Conservation (phyloP, 805 yeast genomes). For the Ogataea ganodermae region DNA sequence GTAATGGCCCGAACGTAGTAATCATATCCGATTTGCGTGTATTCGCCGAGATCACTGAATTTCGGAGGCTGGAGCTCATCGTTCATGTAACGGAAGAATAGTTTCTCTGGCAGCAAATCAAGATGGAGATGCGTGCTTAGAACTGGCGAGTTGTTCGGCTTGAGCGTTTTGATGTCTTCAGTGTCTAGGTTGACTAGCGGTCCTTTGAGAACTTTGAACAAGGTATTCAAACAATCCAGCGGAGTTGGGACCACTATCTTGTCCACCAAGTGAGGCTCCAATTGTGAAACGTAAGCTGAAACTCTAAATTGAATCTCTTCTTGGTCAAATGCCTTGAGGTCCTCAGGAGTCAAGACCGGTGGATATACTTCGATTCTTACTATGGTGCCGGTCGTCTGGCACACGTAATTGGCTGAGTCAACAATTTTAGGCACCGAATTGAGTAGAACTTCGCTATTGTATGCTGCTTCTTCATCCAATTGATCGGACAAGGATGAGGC, state of each 20-base stretch:
- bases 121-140: slow-evolving; percentile 62
- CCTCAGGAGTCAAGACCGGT: slow-evolving; percentile 51
- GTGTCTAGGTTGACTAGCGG: slow-evolving; percentile 52
- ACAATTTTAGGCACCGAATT: slow-evolving; percentile 38
- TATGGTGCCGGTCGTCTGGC: slow-evolving; percentile 46
- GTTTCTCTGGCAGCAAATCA: slow-evolving; percentile 46
- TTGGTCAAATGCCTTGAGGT: slow-evolving; percentile 48
- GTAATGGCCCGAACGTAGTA: slow-evolving; percentile 53
- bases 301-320: slow-evolving; percentile 56
- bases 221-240: slow-evolving; percentile 57
- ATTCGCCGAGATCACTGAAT: slow-evolving; percentile 30
- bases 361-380: slow-evolving; percentile 54
- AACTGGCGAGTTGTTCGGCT: slow-evolving; percentile 45
- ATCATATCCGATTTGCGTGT: slow-evolving; percentile 40
- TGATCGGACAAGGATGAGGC: slow-evolving; percentile 2
- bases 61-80: slow-evolving; percentile 35
- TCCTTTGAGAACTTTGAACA: slow-evolving; percentile 65
- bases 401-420: slow-evolving; percentile 51
- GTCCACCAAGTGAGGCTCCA: slow-evolving; percentile 11
- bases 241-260: slow-evolving; percentile 47
- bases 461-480: slow-evolving; percentile 9
- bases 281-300: slow-evolving; percentile 34
- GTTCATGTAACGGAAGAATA: slow-evolving; percentile 44
- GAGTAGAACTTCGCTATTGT: slow-evolving; percentile 16
- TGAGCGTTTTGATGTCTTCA: slow-evolving; percentile 56